Evolutionary conservation across 371 early-diverging fungal species (phyloP).

Genomic region (Mucor racemosus): DNA sequence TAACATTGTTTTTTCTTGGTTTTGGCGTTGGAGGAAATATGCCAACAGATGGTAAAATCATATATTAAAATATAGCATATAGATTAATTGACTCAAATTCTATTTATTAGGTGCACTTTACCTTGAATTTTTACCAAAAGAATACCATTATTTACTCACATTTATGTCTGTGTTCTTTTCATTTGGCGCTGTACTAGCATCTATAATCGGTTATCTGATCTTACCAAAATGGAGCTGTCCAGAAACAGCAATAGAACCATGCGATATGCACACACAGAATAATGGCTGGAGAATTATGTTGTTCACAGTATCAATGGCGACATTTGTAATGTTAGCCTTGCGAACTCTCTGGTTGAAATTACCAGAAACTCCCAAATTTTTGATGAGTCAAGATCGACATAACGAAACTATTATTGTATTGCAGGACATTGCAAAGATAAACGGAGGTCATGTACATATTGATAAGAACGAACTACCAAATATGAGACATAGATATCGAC

Average conservation of each 20-base stretch:
- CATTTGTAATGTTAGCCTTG: constrained; percentile 71
- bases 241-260: constrained; percentile 42
- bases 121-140: constrained; percentile 82
- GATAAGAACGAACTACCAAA: constrained; percentile 33
- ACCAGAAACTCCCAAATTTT: constrained; percentile 83
- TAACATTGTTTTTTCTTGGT: constrained; percentile 71
- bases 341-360: constrained; percentile 70
- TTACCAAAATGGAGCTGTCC: constrained; percentile 74
- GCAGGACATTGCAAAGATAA: constrained; percentile 73
- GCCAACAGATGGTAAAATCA: constrained; percentile 74
- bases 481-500: not conserved
- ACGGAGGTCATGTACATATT: constrained; percentile 55
- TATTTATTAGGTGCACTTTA: constrained; percentile 67
- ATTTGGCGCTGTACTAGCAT: constrained; percentile 79
- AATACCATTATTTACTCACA: constrained; percentile 80
- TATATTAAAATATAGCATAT: not conserved
- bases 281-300: constrained; percentile 83
- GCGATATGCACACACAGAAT: constrained; percentile 63
- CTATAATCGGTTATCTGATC: constrained; percentile 66
- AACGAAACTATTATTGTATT: constrained; percentile 79
- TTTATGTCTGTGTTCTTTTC: constrained; percentile 88
- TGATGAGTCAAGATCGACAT: constrained; percentile 67
- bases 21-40: constrained; percentile 90
- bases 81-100: not conserved
- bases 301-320: constrained; percentile 58